Evolutionary conservation across 768 basidiomycete genomes (phyloP), one percentile per base, ranked within the genome.

Genomic region (Tephrocybe rancida): DNA sequence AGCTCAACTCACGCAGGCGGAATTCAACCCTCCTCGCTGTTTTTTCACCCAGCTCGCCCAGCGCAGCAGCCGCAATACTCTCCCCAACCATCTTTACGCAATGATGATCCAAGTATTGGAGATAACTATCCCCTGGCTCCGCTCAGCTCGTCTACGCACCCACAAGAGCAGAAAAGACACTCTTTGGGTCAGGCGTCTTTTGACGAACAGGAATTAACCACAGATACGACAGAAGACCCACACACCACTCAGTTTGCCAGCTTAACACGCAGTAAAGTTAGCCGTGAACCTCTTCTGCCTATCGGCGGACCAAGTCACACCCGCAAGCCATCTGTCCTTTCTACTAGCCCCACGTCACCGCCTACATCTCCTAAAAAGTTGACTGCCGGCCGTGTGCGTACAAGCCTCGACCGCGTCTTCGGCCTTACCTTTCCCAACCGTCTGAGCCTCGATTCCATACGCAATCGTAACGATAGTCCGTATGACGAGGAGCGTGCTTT

Each of bases 11-110:
- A 90, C 66, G 85, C 85, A 11, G 82, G 83, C 39, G 90, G 88
- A 27, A 87, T 92, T 18, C 83, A 86, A 50, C 89, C 92, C 14
- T 85, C 89, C 9, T 82, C 88, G 4, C 86, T 87, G 6, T 92
- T 92, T 73, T 92, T 92, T 64, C 82, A 77, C 19, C 88, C 89
- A 3, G 80, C 84, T 4, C 78, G 84, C 45, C 90, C 88, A 0
- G 67, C 68, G 21, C 73, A 83, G 46, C 73, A 75, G 50, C 67
- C 66, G 10, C 68, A 67, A 44, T 76, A 69, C 57, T 79, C 75
- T 26, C 80, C 67, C 21, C 75, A 74, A 46, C 72, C 69, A 16
- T 73, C 74, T 7, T 62, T 63, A 45, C 64, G 62, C 27, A 47
- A 59, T 11, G 66, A 66, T 21, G 44, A 54, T 11, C 26, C 50